phyloP scores from a whole-genome alignment of 2,329 filamentous ascomycete species.

The Aspergillus pseudoviridinutans region DNA sequence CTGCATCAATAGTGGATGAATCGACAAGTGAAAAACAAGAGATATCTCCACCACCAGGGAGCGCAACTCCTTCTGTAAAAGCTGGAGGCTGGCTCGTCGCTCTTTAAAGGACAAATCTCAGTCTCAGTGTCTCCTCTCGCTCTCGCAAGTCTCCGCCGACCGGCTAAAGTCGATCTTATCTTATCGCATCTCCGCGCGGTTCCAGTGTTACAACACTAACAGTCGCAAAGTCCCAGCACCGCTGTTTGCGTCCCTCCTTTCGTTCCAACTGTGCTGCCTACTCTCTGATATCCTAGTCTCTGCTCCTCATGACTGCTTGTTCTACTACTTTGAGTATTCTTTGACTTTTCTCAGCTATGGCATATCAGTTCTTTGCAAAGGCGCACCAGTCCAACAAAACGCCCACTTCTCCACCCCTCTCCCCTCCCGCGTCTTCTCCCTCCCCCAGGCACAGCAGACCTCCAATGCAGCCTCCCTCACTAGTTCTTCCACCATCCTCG shows the following conservation, averaged over 20 bases:
- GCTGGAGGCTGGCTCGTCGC: slow-evolving; percentile 14
- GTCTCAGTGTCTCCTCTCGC: slow-evolving; percentile 10
- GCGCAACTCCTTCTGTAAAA: background rate
- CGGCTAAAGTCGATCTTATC: slow-evolving; percentile 20
- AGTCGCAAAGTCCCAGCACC: slow-evolving; percentile 4
- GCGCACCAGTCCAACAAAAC: slow-evolving; percentile 23
- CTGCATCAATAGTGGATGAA: background rate
- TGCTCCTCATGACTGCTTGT: background rate
- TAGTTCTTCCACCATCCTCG: slow-evolving; percentile 23
- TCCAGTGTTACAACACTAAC: slow-evolving; percentile 4
- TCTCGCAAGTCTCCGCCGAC: slow-evolving; percentile 10
- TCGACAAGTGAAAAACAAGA: background rate
- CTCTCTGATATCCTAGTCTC: no score
- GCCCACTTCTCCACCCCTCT: slow-evolving; percentile 20
- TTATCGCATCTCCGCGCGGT: slow-evolving; percentile 37
- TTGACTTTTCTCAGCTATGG: slow-evolving; percentile 21
- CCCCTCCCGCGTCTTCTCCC: slow-evolving; percentile 16
- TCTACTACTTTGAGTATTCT: background rate
- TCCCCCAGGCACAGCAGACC: slow-evolving; percentile 18
- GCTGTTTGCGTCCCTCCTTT: slow-evolving; percentile 2
- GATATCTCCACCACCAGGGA: background rate
- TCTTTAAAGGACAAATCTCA: background rate
- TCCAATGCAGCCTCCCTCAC: slow-evolving; percentile 29
- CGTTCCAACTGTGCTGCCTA: background rate
- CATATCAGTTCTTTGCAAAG: slow-evolving; percentile 37